phyloP scores from a whole-genome alignment of 352 stramenopile genomes.

The Globisporangium emineosum region DNA sequence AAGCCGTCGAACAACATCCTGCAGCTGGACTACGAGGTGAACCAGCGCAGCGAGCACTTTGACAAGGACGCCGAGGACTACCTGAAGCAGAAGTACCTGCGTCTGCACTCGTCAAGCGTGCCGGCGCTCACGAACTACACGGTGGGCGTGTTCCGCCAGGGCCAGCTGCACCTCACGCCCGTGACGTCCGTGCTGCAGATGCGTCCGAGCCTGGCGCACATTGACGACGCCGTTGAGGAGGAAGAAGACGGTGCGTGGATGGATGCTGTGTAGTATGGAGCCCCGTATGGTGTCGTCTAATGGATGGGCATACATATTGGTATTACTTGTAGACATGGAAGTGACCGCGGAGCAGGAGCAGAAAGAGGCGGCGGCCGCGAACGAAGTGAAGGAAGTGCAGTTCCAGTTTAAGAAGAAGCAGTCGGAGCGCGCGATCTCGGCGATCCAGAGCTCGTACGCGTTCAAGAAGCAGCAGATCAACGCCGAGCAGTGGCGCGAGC shows the following conservation, averaged over 20 bases:
- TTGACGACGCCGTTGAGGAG: conserved; percentile 71
- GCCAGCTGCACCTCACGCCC: conserved; percentile 77
- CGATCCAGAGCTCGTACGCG: conserved; percentile 82
- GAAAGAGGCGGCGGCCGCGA: conserved; percentile 39
- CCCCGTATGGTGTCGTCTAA: no score
- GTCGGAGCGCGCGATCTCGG: conserved; percentile 68
- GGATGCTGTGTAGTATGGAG: background rate
- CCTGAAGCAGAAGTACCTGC: conserved; percentile 67
- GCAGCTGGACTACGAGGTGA: conserved; percentile 73
- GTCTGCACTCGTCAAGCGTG: conserved; percentile 60
- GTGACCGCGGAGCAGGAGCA: conserved; percentile 40
- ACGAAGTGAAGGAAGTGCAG: conserved; percentile 77
- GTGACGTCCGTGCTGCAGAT: conserved; percentile 73
- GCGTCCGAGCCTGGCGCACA: conserved; percentile 73
- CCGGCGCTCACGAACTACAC: conserved; percentile 75
- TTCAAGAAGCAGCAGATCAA: conserved; percentile 85
- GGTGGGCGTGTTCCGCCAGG: conserved; percentile 74
- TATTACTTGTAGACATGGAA: conserved; percentile 32
- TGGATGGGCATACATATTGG: no score
- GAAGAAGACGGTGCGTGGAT: conserved; percentile 35
- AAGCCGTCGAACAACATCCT: conserved; percentile 77
- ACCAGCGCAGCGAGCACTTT: conserved; percentile 69
- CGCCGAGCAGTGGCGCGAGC: conserved; percentile 71
- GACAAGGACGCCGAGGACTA: conserved; percentile 81
- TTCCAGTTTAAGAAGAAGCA: conserved; percentile 89